Evolutionary conservation across 2,329 filamentous ascomycete genomes (phyloP).

Genomic region (Drechmeria coniospora): DNA sequence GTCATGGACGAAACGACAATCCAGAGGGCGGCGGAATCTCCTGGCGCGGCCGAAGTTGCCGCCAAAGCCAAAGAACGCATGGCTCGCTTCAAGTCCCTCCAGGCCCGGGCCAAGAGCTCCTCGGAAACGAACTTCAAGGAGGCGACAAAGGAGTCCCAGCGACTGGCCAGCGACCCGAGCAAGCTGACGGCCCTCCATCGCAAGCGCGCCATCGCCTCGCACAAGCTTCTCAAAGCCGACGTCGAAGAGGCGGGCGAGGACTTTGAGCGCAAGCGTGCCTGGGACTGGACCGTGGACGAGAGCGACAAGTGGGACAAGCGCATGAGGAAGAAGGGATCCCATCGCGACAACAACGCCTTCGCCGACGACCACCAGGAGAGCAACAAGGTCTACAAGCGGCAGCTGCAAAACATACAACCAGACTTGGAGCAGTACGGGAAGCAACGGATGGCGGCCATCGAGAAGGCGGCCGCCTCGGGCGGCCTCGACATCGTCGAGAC

Average conservation of each 20-base stretch:
- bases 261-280: conserved; percentile 93
- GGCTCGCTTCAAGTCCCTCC: conserved; percentile 75
- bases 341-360: conserved; percentile 77
- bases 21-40: not conserved
- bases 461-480: conserved; percentile 70
- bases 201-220: conserved; percentile 72
- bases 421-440: conserved; percentile 75
- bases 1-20: not conserved
- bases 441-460: conserved; percentile 72
- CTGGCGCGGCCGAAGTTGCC: conserved; percentile 13
- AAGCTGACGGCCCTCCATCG: conserved; percentile 67
- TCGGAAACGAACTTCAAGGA: conserved; percentile 67
- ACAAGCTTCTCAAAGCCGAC: conserved; percentile 88
- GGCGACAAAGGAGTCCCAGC: conserved; percentile 68
- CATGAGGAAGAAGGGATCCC: conserved; percentile 67
- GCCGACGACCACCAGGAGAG: conserved; percentile 78
- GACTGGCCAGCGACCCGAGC: conserved; percentile 60
- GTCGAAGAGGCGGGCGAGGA: conserved; percentile 74
- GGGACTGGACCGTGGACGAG: conserved; percentile 97
- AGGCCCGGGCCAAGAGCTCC: conserved; percentile 62
- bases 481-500: conserved; percentile 89
- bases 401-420: conserved; percentile 61
- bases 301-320: conserved; percentile 87
- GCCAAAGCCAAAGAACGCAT: conserved; percentile 47
- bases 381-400: conserved; percentile 84